Base-by-base conservation (phyloP, 2,329 filamentous ascomycete species). In the Phialophora chinensis region DNA sequence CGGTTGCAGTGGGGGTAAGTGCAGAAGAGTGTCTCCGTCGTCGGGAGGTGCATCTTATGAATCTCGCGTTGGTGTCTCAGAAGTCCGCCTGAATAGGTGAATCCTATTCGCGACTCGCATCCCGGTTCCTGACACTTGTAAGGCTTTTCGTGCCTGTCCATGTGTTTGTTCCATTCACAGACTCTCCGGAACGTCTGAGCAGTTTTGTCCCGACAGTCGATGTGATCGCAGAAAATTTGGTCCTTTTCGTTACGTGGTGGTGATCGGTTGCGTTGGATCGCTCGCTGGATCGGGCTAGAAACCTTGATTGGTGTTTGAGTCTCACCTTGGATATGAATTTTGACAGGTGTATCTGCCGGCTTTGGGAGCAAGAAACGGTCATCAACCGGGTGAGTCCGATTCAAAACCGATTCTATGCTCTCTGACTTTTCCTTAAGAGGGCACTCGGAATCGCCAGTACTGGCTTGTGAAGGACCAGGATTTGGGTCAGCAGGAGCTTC, bases 151-250 rank as follows among this genome's bases (percentile, higher is more conserved):
- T 98, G 94, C 78, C 97, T 97, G 81, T 98, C 94, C 93, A 97
- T 97, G 77, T 98, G 94, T 81, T 97, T 97, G 76, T 90, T 95
- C 92, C 91, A 97, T 81, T 97, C 93, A 80, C 93, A 97, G 72
- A 92, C 94, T 70, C 93, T 87, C 62, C 86, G 84, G 75, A 97
- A 97, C 12, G 85, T 85, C 52, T 84, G 85, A 20, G 3, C 17
- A 3, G 84, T 74, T 4, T 88, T 84, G 60, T 90, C 87, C 12
- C 81, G 84, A 74, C 93, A 97, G 63, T 90, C 88, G 0, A 84
- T 79, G 71, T 88, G 87, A 12, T 87, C 87, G 78, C 94, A 97
- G 63, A 89, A 85, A 73, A 89, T 94, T 74, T 91, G 89, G n/a
- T 91, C 91, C 27, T 91, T 85, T 0, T 81, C 76, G 71, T 92